Evolutionary conservation across 257 asterid species (phyloP).

Genomic region (Eucommia ulmoides): DNA sequence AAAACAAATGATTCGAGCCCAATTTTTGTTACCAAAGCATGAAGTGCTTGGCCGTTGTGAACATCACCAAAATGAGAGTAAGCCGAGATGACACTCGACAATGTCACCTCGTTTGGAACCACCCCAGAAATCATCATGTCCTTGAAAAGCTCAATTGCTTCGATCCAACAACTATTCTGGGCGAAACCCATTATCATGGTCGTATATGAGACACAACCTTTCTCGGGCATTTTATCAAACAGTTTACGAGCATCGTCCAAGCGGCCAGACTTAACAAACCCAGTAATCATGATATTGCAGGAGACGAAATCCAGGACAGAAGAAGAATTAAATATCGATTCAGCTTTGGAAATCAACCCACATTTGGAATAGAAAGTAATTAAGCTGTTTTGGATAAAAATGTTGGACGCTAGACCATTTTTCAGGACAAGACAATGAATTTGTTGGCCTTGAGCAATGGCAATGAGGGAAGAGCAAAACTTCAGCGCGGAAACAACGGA

Average conservation of each 20-base stretch:
- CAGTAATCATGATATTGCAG: slow-evolving; percentile 60
- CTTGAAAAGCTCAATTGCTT: slow-evolving; percentile 38
- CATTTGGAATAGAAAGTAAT: slow-evolving; percentile 69
- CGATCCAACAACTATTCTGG: slow-evolving; percentile 31
- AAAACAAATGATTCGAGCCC: slow-evolving; percentile 44
- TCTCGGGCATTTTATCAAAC: slow-evolving; percentile 72
- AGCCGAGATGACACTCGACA: slow-evolving; percentile 64
- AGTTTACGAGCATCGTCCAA: slow-evolving; percentile 42
- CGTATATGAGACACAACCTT: slow-evolving; percentile 55
- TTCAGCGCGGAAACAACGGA: slow-evolving; percentile 52
- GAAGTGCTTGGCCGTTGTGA: slow-evolving; percentile 37
- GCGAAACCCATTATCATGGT: slow-evolving; percentile 75
- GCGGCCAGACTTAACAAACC: slow-evolving; percentile 33
- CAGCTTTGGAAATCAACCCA: slow-evolving; percentile 38
- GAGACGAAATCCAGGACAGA: slow-evolving; percentile 44
- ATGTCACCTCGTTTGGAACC: slow-evolving; percentile 60
- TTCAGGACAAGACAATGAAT: slow-evolving; percentile 48
- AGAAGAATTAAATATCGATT: slow-evolving; percentile 32
- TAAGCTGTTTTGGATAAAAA: slow-evolving; percentile 66
- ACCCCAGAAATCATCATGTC: slow-evolving; percentile 59
- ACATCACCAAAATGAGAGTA: slow-evolving; percentile 30
- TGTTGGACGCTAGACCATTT: slow-evolving; percentile 46
- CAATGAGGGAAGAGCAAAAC: slow-evolving; percentile 37
- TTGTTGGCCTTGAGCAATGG: slow-evolving; percentile 41
- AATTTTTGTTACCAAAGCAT: slow-evolving; percentile 57